Evolutionary conservation across 23 red algal species (phyloP).

Genomic region (Gracilaria caudata): DNA sequence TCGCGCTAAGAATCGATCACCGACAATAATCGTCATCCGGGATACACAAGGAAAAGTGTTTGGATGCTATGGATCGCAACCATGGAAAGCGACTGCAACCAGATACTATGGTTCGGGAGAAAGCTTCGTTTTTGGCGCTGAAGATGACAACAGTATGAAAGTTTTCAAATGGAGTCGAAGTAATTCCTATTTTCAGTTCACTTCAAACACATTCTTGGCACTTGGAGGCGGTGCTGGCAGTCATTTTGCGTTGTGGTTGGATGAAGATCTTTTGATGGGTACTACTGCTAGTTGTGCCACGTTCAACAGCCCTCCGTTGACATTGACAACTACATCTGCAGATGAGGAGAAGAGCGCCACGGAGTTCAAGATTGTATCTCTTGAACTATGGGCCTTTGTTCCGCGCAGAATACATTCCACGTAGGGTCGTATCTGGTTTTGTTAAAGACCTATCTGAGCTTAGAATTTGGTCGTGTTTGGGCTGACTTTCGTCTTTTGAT

Average conservation of each 20-base stretch:
- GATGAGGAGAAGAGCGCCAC: conserved; percentile 27
- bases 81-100: conserved; percentile 71
- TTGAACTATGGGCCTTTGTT: conserved; percentile 63
- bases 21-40: conserved; percentile 82
- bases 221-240: conserved; percentile 86
- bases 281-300: conserved; percentile 83
- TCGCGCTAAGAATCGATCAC: conserved; percentile 50
- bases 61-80: conserved; percentile 81
- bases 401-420: conserved; percentile 50
- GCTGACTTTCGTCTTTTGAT: not conserved
- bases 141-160: conserved; percentile 18
- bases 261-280: conserved; percentile 89
- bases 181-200: conserved; percentile 93
- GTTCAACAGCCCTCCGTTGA: conserved; percentile 86
- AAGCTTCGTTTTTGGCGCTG: conserved; percentile 92
- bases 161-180: conserved; percentile 74
- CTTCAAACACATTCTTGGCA: conserved; percentile 73
- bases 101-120: conserved; percentile 90
- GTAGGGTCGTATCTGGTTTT: not conserved
- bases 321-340: not conserved
- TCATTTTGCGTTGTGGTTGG: conserved; percentile 89
- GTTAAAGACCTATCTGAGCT: not conserved
- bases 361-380: conserved; percentile 66
- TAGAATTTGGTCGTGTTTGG: not conserved
- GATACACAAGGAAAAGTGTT: conserved; percentile 76